These are phyloP conservation scores for Lactifluus hygrophoroides DNA, from an alignment of 768 basidiomycete species.

Conservation along the genomic window DNA sequence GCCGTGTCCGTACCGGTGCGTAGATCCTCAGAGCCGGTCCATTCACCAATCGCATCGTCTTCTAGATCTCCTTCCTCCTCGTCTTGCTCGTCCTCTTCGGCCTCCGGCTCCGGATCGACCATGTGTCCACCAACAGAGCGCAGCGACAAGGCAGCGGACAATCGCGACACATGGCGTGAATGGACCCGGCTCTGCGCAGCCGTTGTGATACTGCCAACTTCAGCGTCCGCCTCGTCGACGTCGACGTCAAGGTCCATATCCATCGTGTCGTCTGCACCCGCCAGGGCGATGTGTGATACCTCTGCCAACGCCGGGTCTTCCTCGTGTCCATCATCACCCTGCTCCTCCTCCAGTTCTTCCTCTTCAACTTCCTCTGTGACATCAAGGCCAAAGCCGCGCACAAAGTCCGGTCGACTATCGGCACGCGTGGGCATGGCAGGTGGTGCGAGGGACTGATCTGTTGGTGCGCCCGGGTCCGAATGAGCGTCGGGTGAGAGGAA, in stretches of 20 bases:
- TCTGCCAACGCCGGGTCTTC: conserved; percentile 13
- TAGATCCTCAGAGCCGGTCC: conserved; percentile 78
- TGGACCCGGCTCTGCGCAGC: conserved; percentile 45
- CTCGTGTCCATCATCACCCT: conserved; percentile 17
- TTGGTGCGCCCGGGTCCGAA: conserved; percentile 49
- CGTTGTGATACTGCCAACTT: conserved; percentile 38
- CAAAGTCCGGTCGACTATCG: conserved; percentile 61
- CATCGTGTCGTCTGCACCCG: conserved; percentile 14
- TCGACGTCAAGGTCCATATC: conserved; percentile 23
- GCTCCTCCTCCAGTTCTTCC: conserved; percentile 28
- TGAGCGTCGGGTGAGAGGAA: conserved; percentile 28
- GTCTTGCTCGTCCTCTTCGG: conserved; percentile 28
- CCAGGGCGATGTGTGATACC: conserved; percentile 9
- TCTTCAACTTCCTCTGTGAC: conserved; percentile 67
- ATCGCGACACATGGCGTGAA: conserved; percentile 58
- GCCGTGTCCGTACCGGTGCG: conserved; percentile 40
- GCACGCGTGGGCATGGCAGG: conserved; percentile 34
- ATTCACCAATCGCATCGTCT: conserved; percentile 51
- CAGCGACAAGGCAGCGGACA: conserved; percentile 62
- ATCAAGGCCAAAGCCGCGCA: conserved; percentile 73
- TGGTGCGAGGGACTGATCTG: conserved; percentile 38
- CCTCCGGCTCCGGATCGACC: conserved; percentile 22
- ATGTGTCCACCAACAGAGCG: conserved; percentile 46
- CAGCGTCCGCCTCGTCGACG: conserved; percentile 29
- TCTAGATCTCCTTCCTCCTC: conserved; percentile 22